Percentiles rank a stretch among this genome's conserved stretches.
These are phyloP conservation scores for Leishmania turanica DNA, from an alignment of 208 protist genomes.

Conservation along the genomic window DNA sequence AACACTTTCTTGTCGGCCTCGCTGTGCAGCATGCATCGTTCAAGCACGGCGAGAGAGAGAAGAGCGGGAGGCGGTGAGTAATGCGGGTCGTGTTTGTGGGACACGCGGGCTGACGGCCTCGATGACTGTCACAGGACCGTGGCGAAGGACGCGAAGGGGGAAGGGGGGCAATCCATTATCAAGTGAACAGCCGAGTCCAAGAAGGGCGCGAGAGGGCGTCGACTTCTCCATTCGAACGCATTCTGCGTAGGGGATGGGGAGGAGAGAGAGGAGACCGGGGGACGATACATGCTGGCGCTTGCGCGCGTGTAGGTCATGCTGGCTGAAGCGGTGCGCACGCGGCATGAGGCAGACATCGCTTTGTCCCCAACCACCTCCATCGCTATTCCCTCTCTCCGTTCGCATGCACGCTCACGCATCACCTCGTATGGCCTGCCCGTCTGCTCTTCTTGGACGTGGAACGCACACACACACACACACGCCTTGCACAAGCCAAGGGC, in stretches of 20 bases:
- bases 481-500: background rate
- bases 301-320: background rate
- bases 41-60: background rate
- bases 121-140: background rate
- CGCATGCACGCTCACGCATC: background rate
- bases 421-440: background rate
- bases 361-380: background rate
- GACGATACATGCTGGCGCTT: background rate
- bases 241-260: background rate
- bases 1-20: background rate
- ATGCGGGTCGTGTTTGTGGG: background rate
- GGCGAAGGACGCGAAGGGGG: background rate
- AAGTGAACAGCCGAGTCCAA: background rate
- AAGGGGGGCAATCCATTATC: background rate
- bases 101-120: background rate
- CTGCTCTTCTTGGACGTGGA: background rate
- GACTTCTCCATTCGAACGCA: background rate
- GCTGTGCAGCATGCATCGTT: background rate
- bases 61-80: background rate
- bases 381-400: background rate
- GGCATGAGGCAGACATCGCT: background rate
- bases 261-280: background rate
- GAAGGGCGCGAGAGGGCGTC: background rate
- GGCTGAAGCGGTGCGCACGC: background rate
- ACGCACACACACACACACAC: background rate